phyloP scores from a whole-genome alignment of 148 eudicot species.

The Persicaria maculosa region DNA sequence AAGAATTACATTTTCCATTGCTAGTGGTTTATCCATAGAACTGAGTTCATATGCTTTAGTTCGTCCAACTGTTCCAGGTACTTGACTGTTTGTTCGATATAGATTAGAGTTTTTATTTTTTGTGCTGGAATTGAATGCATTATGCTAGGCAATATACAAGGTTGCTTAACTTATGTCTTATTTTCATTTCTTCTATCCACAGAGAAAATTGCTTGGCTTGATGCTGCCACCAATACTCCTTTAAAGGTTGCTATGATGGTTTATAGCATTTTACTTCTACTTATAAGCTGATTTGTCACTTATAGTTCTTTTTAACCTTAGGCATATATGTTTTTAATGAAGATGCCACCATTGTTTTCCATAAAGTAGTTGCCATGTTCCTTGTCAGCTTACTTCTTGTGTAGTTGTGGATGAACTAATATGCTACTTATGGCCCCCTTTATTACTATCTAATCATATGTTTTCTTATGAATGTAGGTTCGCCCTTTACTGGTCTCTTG shows the following conservation, averaged over 20 bases:
- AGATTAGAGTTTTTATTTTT: constrained; percentile 11
- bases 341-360: too few relatives aligned
- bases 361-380: too few relatives aligned
- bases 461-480: not conserved
- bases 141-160: not conserved
- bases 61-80: constrained; percentile 88
- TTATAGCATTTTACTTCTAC: not conserved
- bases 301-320: not conserved
- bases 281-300: not conserved
- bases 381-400: not conserved
- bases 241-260: constrained; percentile 45
- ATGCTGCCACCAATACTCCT: constrained; percentile 84
- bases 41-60: constrained; percentile 84
- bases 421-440: not conserved
- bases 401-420: not conserved
- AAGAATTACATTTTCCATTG: constrained; percentile 60
- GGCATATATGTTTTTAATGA: not conserved
- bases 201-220: constrained; percentile 91
- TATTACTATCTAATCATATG: not conserved
- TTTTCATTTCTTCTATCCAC: constrained; percentile 15
- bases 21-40: constrained; percentile 71
- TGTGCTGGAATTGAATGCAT: not conserved
- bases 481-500: not conserved
- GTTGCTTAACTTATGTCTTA: not conserved
- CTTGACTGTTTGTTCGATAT: too few relatives aligned